Evolutionary conservation across 768 basidiomycete genomes (phyloP), one percentile per base, ranked within the genome.

Genomic region (Lanmaoa pseudosensibilis): DNA sequence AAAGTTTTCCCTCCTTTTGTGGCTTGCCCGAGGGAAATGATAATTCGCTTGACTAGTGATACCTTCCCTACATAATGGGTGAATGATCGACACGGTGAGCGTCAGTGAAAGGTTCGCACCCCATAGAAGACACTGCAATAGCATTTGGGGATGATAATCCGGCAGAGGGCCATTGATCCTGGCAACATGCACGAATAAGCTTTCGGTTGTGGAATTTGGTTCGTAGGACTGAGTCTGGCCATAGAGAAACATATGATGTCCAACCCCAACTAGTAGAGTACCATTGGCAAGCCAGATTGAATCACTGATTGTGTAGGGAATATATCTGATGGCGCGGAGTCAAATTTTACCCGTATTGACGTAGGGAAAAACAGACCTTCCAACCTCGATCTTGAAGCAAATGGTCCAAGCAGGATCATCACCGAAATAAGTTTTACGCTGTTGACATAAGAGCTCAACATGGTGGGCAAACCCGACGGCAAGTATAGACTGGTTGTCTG

Each of bases 61-160:
- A 91, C 69, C 70, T 96, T 96, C 38, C 86, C 94, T 95, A 67
- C 8, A 45, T 13, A 51, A 47, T 16, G 36, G 36, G 45, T 63
- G 38, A 53, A 51, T 40, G 30, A 56, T 50, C n/a, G 33, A 44
- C 13, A 4, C 9, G 12, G 13, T 10, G 10, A 57, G 38, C 36
- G 41, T 36, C 38, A 41, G 27, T 37, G 44, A 46, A 36, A 32
- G 15, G 21, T 46, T 68, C 83, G 54, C 62, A 95, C 95, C 88
- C 94, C 94, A 96, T 9, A 97, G 74, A 52, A 98, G 76, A 67
- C 93, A 96, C 66, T 98, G 95, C 13, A 94, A 74, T 18, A 98
- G 69, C 81, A 96, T 88, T 66, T 95, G 92, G 4, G 96, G 95
- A 73, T 98, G 93, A 69, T 92, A 94, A 70, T 97, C 92, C 18